These are phyloP conservation scores for Guyanaporus albipodus DNA, from an alignment of 768 basidiomycete species.

Conservation along the genomic window DNA sequence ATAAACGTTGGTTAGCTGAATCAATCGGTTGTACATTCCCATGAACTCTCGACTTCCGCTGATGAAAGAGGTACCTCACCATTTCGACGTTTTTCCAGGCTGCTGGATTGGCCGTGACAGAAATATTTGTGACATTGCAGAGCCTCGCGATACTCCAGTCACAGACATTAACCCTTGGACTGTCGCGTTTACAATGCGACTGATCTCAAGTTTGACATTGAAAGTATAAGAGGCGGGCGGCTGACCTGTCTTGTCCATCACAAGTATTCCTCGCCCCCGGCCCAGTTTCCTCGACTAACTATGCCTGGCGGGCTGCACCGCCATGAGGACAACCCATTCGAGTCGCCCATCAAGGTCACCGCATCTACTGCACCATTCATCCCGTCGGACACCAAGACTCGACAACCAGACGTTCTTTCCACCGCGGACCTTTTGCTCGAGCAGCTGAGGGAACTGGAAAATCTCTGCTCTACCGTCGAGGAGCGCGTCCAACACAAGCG, in stretches of 20 bases:
- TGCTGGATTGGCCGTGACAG: too few species aligned
- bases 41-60: too few species aligned
- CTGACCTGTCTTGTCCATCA: neutral
- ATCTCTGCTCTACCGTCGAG: constrained; percentile 18
- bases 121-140: too few species aligned
- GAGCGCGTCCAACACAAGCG: constrained; percentile 24
- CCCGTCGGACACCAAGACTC: neutral
- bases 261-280: neutral
- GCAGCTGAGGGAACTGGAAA: constrained; percentile 26
- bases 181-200: constrained; percentile 12
- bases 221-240: constrained; percentile 11
- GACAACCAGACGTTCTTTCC: constrained; percentile 22
- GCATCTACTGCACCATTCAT: neutral
- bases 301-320: constrained; percentile 10
- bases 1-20: too few species aligned
- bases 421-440: constrained; percentile 29
- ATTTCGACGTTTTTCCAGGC: too few species aligned
- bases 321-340: constrained; percentile 15
- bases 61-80: too few species aligned
- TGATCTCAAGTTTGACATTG: constrained; percentile 2
- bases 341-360: constrained; percentile 16
- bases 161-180: too few species aligned
- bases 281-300: neutral
- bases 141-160: too few species aligned
- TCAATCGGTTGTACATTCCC: too few species aligned